Base-by-base conservation (phyloP, 768 basidiomycete species). In the Roridomyces roridus region DNA sequence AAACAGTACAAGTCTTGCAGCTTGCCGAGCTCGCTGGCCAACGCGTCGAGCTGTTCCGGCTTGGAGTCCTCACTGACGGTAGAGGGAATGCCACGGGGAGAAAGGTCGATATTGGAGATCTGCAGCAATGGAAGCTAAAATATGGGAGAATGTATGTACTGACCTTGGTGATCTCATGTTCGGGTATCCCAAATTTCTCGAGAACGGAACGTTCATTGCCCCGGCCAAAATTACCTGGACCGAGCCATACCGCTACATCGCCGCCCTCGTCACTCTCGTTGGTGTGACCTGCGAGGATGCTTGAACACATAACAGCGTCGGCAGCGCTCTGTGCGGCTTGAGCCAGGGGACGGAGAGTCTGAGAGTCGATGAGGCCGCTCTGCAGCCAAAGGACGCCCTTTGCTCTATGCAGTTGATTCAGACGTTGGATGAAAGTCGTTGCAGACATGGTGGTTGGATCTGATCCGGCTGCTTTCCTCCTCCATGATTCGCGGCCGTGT, bases 211-310 rank as follows among this genome's bases (percentile, higher is more conserved):
- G 74, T 65, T 17, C 79, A 78, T 18, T 58, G 42, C 31, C 85
- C 81, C 37, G 46, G n/a, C 72, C 67, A 60, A 68, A 80, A 6
- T 73, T 64, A 5, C 78, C 80, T 6, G 57, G 45, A 9, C 85
- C 83, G 5, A 87, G 72, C 80, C 81, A 85, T 29, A 86, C 43
- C 5, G 74, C 81, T 21, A 83, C 66, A 57, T 86, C 84, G 6
- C 78, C 78, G 37, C 73, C 81, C 43, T 87, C 84, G 57, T 85
- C 85, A 60, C 77, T 79, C 60, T 88, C 85, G 59, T 78, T 84
- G n/a, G 72, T 67, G 28, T 74, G 74, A 3, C 85, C 85, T 0
- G 78, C 80, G 12, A 86, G 74, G 41, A 86, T 69, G 62, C 82
- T 85, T n/a, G 81, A 79, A 63, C 76, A 80, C 11, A 73, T 67